Percentiles rank a stretch among this genome's conserved stretches.
phyloP scores from a whole-genome alignment of 1,139 yeast species.

The Sugiyamaella paludigena region DNA sequence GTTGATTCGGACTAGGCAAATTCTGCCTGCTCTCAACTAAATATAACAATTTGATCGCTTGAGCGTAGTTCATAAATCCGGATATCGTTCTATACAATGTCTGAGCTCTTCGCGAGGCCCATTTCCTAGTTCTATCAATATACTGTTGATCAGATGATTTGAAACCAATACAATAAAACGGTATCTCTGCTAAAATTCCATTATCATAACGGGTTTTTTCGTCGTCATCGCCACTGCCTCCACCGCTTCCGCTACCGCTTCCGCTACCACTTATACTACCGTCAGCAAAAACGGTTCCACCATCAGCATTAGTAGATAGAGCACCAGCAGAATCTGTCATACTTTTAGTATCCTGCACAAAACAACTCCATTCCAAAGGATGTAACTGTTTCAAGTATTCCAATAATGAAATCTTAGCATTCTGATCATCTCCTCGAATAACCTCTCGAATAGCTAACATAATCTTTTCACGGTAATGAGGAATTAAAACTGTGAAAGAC shows the following conservation, averaged over 20 bases:
- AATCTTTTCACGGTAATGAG: constrained; percentile 80
- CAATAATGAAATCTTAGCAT: constrained; percentile 62
- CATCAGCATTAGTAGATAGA: not conserved
- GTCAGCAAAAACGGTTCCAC: not conserved
- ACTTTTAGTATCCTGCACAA: constrained; percentile 52
- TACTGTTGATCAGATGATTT: constrained; percentile 59
- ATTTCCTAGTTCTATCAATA: constrained; percentile 65
- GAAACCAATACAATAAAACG: constrained; percentile 71
- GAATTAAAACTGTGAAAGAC: constrained; percentile 76
- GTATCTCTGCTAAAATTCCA: constrained; percentile 47
- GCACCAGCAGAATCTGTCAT: not conserved
- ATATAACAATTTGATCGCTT: constrained; percentile 65
- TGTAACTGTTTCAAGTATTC: constrained; percentile 73
- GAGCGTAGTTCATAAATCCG: constrained; percentile 69
- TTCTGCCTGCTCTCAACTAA: constrained; percentile 49
- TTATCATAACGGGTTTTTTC: not conserved
- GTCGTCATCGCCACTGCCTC: not conserved
- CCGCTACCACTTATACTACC: not conserved
- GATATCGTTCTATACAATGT: constrained; percentile 74
- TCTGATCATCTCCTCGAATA: constrained; percentile 56
- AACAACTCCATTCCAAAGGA: constrained; percentile 72
- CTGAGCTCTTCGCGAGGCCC: constrained; percentile 80
- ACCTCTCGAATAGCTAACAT: constrained; percentile 63
- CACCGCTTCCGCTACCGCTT: not conserved
- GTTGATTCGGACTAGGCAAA: not conserved